Conservation (phyloP, 139 green algal species). For the Chlorella ohadii region DNA sequence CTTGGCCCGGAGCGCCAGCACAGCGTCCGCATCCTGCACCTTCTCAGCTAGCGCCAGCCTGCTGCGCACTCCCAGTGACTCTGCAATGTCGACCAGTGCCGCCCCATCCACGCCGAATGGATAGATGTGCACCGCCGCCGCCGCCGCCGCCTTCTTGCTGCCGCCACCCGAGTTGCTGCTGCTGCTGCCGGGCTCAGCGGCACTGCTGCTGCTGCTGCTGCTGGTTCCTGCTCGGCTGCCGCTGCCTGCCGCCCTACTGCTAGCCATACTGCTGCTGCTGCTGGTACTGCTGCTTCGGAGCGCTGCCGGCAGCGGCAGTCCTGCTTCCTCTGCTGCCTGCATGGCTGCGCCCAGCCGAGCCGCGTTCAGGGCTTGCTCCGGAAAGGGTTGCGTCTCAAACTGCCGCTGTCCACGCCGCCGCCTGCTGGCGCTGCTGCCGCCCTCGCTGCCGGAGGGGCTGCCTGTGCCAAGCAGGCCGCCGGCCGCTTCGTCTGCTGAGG, state of each 20-base stretch:
- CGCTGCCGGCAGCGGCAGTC: not conserved
- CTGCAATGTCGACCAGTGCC: not conserved
- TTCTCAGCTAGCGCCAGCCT: constrained; percentile 20
- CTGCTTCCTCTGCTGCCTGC: constrained; percentile 9
- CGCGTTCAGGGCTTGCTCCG: not conserved
- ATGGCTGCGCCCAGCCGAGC: not conserved
- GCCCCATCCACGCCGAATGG: not conserved
- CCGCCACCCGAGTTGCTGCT: not conserved
- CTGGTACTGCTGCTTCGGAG: not conserved
- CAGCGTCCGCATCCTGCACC: constrained; percentile 61
- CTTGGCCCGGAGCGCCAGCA: constrained; percentile 66
- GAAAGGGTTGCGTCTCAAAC: constrained; percentile 14
- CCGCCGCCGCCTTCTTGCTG: not conserved
- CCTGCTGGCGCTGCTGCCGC: not conserved
- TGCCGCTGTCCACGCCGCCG: constrained; percentile 2
- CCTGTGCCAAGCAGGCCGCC: not conserved
- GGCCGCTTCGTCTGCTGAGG: not conserved
- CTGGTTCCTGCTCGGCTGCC: not conserved
- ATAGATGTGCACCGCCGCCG: constrained; percentile 19
- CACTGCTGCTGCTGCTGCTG: too few relatives aligned
- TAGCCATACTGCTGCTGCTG: not conserved
- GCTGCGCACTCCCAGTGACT: constrained; percentile 11
- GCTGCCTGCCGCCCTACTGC: not conserved
- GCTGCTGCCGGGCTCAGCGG: not conserved
- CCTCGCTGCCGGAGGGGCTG: not conserved